Base-by-base conservation (phyloP, 176 grass and related monocot genomes). In the Otatea glauca region DNA sequence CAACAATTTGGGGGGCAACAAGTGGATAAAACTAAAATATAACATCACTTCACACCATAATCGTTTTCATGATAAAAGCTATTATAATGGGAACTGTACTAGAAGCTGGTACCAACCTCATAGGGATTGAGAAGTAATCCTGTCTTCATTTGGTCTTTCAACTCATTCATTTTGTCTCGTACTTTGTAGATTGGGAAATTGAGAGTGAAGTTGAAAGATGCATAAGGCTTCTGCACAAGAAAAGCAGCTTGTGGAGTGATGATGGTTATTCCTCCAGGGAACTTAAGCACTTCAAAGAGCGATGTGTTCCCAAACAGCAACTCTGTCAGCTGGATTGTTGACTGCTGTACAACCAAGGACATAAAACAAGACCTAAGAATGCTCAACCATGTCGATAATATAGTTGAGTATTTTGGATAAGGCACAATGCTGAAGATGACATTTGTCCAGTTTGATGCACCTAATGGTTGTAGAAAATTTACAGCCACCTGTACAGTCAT, bases 261-360 rank as follows among this genome's bases (percentile, higher is more conserved):
- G 86, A 97, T 94, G 68, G 95, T 94, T 32, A 97, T 94, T 89
- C 95, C 95, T 38, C 92, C 90, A 78, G 88, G 95, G 75, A 94
- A 97, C 70, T 89, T 97, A 66, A 84, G 29, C 50, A 94, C 91
- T 70, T 97, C 84, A 20, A 97, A 94, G 66, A 75, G 86, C 37
- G 92, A 93, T 60, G 90, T 88, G 39, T 75, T 90, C 65, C 95
- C 92, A 74, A 94, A 97, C 74, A 97, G 79, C 1, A 82, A 87
- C 65, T 85, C 66, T 0, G 95, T 93, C 65, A 97, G 88, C 55
- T 94, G 86, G 34, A 97, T 78, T 59, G 84, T 94, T 54, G 92
- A 94, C 65, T 97, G 88, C 53, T 65, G 70, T 68, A 89, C 67
- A 37, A 93, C 92, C 79, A 97, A 86, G 70, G 78, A 88, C 88